phyloP scores from a whole-genome alignment of 2,329 filamentous ascomycete genomes.

The Epichloe uncinata region DNA sequence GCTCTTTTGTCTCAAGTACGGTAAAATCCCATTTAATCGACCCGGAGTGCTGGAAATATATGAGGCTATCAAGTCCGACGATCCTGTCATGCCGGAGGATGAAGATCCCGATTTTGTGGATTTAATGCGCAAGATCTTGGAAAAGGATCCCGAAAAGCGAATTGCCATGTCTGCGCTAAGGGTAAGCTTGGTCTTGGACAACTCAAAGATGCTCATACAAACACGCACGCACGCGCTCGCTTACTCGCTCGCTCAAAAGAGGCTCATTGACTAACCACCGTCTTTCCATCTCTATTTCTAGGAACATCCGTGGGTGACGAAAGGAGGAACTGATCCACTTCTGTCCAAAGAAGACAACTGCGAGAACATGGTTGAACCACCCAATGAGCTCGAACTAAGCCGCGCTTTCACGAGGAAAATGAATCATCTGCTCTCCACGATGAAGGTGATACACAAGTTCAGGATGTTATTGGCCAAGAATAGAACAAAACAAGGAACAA shows the following conservation, averaged over 20 bases:
- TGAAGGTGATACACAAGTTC: constrained; percentile 86
- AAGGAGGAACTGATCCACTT: constrained; percentile 60
- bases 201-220: background rate
- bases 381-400: constrained; percentile 82
- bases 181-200: constrained; percentile 36
- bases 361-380: constrained; percentile 62
- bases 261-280: background rate
- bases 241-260: background rate
- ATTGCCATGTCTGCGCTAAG: constrained; percentile 74
- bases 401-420: constrained; percentile 85
- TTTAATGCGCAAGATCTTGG: constrained; percentile 58
- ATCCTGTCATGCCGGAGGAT: constrained; percentile 46
- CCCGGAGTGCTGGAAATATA: constrained; percentile 74
- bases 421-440: constrained; percentile 72
- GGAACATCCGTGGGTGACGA: constrained; percentile 91
- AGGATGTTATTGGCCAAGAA: constrained; percentile 50
- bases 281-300: constrained; percentile 21
- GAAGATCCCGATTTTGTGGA: constrained; percentile 59
- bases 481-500: constrained; percentile 10
- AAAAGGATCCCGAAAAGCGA: constrained; percentile 73
- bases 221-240: background rate
- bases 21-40: constrained; percentile 73
- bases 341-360: constrained; percentile 79
- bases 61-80: constrained; percentile 67
- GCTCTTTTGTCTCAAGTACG: constrained; percentile 83